These are phyloP conservation scores for Graphiopsis chlorocephala DNA, from an alignment of 2,329 filamentous ascomycete species.

Conservation along the genomic window DNA sequence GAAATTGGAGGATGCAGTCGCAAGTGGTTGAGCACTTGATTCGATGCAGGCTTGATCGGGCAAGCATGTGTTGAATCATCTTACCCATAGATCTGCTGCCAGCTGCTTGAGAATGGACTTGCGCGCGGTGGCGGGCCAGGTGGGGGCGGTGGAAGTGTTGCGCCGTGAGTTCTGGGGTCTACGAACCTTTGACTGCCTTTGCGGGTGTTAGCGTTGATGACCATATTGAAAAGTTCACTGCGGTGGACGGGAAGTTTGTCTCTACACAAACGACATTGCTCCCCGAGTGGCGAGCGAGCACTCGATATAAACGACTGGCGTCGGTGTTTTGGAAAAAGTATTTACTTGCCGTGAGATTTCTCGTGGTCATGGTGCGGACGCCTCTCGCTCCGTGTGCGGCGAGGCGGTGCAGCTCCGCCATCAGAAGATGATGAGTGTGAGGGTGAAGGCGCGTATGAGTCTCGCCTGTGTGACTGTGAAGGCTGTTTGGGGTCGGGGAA, in stretches of 20 bases:
- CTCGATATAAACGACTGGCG: not conserved
- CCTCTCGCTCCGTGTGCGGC: constrained; percentile 20
- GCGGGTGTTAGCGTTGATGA: constrained; percentile 30
- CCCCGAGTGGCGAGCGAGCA: not conserved
- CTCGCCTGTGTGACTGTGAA: not conserved
- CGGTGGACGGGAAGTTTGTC: not conserved
- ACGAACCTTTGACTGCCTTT: constrained; percentile 33
- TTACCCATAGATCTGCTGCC: constrained; percentile 8
- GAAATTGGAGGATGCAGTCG: not conserved
- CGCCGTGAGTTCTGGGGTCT: not conserved
- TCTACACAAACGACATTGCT: not conserved
- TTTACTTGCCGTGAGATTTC: constrained; percentile 27
- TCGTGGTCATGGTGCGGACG: constrained; percentile 16
- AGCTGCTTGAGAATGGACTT: not conserved
- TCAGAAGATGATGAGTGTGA: constrained; percentile 19
- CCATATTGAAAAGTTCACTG: not conserved
- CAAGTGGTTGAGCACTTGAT: not conserved
- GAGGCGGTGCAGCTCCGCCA: constrained; percentile 14
- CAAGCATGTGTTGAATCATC: constrained; percentile 7
- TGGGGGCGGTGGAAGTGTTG: constrained; percentile 3
- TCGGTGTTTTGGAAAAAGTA: not conserved
- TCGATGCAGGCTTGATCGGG: not conserved
- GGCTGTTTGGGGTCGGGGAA: not conserved
- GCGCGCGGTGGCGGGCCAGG: not conserved
- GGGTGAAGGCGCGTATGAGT: not conserved